phyloP scores from a whole-genome alignment of 768 basidiomycete species.

The Lactarius akahatsu region DNA sequence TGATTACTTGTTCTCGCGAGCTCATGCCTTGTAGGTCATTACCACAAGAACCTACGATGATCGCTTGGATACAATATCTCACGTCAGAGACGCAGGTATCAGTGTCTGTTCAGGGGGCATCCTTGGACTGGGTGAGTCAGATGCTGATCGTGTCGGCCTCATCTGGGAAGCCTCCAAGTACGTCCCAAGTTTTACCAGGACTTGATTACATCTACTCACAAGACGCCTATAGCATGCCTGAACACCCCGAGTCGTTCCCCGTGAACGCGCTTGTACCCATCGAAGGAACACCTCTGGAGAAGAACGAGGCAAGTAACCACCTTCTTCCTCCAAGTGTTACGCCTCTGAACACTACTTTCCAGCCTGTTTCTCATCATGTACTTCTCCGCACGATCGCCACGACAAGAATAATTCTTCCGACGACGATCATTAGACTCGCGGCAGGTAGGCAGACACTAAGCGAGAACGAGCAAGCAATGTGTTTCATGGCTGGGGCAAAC shows the following conservation, averaged over 20 bases:
- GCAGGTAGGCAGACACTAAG: constrained; percentile 87
- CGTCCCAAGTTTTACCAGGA: constrained; percentile 35
- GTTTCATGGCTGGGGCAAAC: constrained; percentile 98
- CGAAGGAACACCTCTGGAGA: constrained; percentile 87
- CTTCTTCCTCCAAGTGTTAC: neutral
- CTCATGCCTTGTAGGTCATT: constrained; percentile 59
- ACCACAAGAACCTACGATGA: constrained; percentile 95
- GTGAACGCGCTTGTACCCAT: constrained; percentile 98
- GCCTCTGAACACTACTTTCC: neutral
- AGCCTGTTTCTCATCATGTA: constrained; percentile 81
- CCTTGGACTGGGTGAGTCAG: constrained; percentile 88
- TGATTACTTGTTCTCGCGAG: constrained; percentile 2
- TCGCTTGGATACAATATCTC: constrained; percentile 81
- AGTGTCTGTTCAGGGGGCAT: constrained; percentile 98
- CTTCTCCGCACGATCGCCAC: constrained; percentile 94
- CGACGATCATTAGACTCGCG: constrained; percentile 91
- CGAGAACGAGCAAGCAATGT: constrained; percentile 95
- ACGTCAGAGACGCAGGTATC: constrained; percentile 93
- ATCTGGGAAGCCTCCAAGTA: constrained; percentile 93
- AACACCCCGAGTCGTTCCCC: constrained; percentile 98
- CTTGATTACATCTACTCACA: constrained; percentile 9
- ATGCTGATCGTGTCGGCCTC: constrained; percentile 86
- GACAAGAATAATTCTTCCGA: constrained; percentile 86
- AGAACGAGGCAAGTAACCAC: constrained; percentile 65
- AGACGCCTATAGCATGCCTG: constrained; percentile 63